Conservation (phyloP, 1,284 basidiomycete species). For the Athelia psychrophila region DNA sequence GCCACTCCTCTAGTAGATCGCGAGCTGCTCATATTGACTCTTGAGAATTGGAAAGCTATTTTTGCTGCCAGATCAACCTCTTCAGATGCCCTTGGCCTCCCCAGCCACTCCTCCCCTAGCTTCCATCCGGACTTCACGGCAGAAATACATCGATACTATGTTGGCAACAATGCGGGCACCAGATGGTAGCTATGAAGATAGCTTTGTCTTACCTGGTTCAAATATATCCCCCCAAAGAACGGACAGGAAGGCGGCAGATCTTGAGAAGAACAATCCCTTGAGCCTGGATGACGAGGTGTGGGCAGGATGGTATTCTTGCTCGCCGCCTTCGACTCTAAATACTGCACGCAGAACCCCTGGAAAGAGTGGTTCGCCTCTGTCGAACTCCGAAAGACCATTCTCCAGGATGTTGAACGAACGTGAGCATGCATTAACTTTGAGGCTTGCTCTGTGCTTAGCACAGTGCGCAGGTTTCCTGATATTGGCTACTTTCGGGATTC, state of each 20-base stretch:
- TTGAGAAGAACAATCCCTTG: slow-evolving; percentile 82
- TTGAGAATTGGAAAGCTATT: slow-evolving; percentile 68
- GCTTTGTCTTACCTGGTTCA: slow-evolving; percentile 53
- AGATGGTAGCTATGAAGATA: slow-evolving; percentile 74
- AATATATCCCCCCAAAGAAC: slow-evolving; percentile 33
- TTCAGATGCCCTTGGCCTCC: slow-evolving; percentile 45
- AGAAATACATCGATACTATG: slow-evolving; percentile 48
- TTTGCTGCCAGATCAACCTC: slow-evolving; percentile 54
- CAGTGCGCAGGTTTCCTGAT: slow-evolving; percentile 74
- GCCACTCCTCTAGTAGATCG: neutral
- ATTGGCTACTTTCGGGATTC: slow-evolving; percentile 80
- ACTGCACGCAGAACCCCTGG: slow-evolving; percentile 77
- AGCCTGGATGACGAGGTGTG: slow-evolving; percentile 78
- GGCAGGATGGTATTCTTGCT: slow-evolving; percentile 2
- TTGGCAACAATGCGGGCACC: slow-evolving; percentile 72
- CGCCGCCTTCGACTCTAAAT: slow-evolving; percentile 3
- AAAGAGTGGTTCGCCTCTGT: slow-evolving; percentile 86
- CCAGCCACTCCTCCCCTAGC: slow-evolving; percentile 42
- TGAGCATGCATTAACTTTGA: slow-evolving; percentile 34
- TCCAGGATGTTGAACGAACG: slow-evolving; percentile 92
- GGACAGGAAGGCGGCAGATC: slow-evolving; percentile 35
- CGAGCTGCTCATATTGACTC: neutral
- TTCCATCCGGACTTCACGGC: slow-evolving; percentile 44
- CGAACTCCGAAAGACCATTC: slow-evolving; percentile 83
- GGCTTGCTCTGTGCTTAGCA: slow-evolving; percentile 7